Evolutionary conservation across 2,329 filamentous ascomycete genomes (phyloP).

Genomic region (Ophidiomyces ophidiicola): DNA sequence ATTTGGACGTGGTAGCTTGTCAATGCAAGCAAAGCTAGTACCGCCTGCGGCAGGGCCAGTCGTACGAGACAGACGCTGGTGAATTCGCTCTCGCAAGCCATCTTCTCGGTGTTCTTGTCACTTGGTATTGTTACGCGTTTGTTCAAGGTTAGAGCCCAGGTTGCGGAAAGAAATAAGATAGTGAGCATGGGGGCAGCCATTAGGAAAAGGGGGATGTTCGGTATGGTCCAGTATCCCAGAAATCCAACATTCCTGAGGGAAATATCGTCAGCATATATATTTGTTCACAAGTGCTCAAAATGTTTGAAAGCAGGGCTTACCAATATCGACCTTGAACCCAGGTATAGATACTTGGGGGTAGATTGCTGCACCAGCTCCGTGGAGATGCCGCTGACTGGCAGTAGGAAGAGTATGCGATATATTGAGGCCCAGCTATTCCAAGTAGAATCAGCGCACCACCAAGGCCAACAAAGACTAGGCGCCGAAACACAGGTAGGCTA

Average conservation of each 20-base stretch:
- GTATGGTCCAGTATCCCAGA: slow-evolving; percentile 76
- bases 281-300: not conserved
- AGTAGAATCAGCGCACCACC: slow-evolving; percentile 56
- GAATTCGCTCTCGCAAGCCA: not conserved
- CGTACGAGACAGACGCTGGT: slow-evolving; percentile 31
- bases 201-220: slow-evolving; percentile 77
- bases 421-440: slow-evolving; percentile 61
- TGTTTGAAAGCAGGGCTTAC: slow-evolving; percentile 45
- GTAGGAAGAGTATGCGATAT: slow-evolving; percentile 59
- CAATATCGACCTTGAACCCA: slow-evolving; percentile 88
- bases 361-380: slow-evolving; percentile 61
- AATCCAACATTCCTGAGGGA: slow-evolving; percentile 67
- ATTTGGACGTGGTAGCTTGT: slow-evolving; percentile 89
- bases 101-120: slow-evolving; percentile 9
- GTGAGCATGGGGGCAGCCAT: slow-evolving; percentile 67
- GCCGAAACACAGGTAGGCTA: slow-evolving; percentile 35
- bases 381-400: slow-evolving; percentile 38
- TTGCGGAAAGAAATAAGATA: slow-evolving; percentile 52
- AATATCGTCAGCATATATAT: slow-evolving; percentile 12
- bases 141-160: slow-evolving; percentile 30
- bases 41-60: slow-evolving; percentile 59
- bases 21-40: slow-evolving; percentile 59
- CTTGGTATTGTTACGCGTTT: not conserved
- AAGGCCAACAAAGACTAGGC: slow-evolving; percentile 47
- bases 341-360: slow-evolving; percentile 75